These are phyloP conservation scores for Crithidia fasciculata DNA, from an alignment of 208 protist species.

Conservation along the genomic window DNA sequence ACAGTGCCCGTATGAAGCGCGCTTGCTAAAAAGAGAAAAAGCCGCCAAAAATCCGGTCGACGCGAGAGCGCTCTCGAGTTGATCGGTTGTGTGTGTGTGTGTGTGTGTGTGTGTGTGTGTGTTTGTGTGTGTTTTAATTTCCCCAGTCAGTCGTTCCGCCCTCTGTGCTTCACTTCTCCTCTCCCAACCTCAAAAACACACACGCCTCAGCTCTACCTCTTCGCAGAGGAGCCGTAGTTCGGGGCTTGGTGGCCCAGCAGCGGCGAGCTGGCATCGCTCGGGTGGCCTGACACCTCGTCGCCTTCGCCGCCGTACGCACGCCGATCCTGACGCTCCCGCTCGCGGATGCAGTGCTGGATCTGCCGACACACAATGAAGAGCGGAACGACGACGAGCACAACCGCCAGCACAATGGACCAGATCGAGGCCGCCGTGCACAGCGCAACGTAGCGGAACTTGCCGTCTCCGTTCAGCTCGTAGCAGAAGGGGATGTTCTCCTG, in stretches of 20 bases:
- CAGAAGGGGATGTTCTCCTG: conserved; percentile 86
- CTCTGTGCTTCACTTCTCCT: background rate
- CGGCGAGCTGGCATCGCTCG: conserved; percentile 18
- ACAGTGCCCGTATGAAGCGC: no score
- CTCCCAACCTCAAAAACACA: background rate
- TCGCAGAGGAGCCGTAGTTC: conserved; percentile 29
- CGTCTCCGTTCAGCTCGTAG: conserved; percentile 79
- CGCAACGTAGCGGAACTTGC: conserved; percentile 77
- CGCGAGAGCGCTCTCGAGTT: no score
- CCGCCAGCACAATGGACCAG: conserved; percentile 54
- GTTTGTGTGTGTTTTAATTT: background rate
- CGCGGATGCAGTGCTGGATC: conserved; percentile 23
- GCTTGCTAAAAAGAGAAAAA: no score
- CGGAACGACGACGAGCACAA: conserved; percentile 42
- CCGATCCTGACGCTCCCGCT: conserved; percentile 2
- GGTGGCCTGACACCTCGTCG: conserved; percentile 1
- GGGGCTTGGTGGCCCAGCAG: conserved; percentile 20
- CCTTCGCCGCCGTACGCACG: conserved; percentile 6
- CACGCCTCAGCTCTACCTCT: background rate
- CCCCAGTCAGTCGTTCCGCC: no score
- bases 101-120: background rate
- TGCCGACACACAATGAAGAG: conserved; percentile 39
- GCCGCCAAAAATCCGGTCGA: no score
- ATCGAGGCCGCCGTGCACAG: conserved; percentile 80
- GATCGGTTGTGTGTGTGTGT: no score